Evolutionary conservation across 2,329 filamentous ascomycete genomes (phyloP), one percentile per base, ranked within the genome.

Genomic region (Lecanicillium sp.): DNA sequence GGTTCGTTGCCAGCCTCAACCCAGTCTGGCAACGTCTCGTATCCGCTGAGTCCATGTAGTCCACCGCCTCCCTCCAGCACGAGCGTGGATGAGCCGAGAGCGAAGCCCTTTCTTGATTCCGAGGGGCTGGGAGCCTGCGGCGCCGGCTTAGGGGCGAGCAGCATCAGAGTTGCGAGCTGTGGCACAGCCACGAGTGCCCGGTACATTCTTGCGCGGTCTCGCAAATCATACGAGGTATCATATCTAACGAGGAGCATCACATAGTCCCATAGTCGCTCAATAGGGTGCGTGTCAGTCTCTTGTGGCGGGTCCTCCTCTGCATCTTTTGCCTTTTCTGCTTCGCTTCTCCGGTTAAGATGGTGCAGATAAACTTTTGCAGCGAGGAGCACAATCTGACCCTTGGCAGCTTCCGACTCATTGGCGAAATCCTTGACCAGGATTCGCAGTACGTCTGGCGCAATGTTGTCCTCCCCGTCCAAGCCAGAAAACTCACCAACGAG

Each of bases 361-460:
- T 97, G 87, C 13, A 97, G 72, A 55, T 97, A 97, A 2, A 97
- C 88, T 56, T 97, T 97, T n/a, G 92, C 90, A 6, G 86, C 92
- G 3, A 98, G 72, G 1, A 98, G 71, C 13, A 98, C 73, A 46
- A 97, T 94, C 58, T 98, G 92, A 42, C 88, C 74, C 59, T 94
- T 95, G 11, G 87, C 88, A 19, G 81, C 71, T 55, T 96, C 88
- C 2, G 81, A 80, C 62, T 98, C 92, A 44, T 81, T 79, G 2
- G 80, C 70, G 54, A 97, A 98, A 14, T 81, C 83, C 57, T 88
- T 90, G 32, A 88, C 74, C 3, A 98, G 66, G 31, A 97, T 90
- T 7, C 92, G 79, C 25, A 97, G 66, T 6, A 97, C 88, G 53
- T 98, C 92, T 0, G 90, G 81, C 0, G 92, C 92, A 44, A 98